phyloP scores from a whole-genome alignment of 306 rosid species.

The Oxytropis ochrocephala region DNA sequence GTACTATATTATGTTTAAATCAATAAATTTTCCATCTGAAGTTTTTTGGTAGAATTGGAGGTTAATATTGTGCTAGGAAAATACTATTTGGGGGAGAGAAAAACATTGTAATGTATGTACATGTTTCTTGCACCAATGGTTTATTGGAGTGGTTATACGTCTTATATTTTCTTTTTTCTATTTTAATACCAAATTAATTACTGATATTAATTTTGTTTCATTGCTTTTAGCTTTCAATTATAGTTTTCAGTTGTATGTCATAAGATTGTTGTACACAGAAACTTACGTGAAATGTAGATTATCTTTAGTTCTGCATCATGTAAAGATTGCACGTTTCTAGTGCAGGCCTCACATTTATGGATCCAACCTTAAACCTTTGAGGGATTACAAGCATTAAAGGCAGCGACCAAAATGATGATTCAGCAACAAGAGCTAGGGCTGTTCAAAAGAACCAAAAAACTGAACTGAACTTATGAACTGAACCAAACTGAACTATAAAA shows the following conservation, averaged over 20 bases:
- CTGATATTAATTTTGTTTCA: neutral
- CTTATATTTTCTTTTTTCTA: neutral
- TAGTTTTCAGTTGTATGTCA: neutral
- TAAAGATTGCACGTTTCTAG: constrained; percentile 60
- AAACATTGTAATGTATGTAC: neutral
- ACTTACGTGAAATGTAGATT: constrained; percentile 3
- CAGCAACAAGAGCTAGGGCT: too few relatives aligned
- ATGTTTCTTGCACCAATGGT: neutral
- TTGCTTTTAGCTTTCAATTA: neutral
- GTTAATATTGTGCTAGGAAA: neutral
- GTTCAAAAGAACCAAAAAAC: too few relatives aligned
- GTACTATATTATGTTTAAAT: neutral
- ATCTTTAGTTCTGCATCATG: constrained; percentile 19
- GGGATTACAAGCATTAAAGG: constrained; percentile 75
- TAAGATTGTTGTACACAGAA: neutral
- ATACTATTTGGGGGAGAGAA: neutral
- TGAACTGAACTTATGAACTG: too few relatives aligned
- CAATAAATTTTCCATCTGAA: neutral
- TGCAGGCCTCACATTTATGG: constrained; percentile 61
- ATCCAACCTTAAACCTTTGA: constrained; percentile 47
- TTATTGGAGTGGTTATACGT: too few relatives aligned
- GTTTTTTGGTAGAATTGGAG: neutral
- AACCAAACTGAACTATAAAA: too few relatives aligned
- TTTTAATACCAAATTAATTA: neutral
- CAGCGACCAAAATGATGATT: constrained; percentile 47